Base-by-base conservation (phyloP, 805 yeast species). In the Starmerella sp. region DNA sequence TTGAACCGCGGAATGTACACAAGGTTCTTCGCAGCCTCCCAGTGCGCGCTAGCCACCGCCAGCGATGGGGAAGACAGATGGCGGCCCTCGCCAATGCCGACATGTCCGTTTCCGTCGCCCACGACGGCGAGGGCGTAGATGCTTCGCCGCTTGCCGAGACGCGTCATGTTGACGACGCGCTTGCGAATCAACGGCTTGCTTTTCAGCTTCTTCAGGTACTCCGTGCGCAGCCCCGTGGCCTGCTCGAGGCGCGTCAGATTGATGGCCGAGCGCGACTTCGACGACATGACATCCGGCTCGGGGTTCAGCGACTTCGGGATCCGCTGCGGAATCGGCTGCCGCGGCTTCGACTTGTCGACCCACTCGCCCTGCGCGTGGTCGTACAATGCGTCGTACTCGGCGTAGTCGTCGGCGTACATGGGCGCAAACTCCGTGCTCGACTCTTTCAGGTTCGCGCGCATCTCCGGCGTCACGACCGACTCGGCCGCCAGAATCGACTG, bases 61-160 rank as follows among this genome's bases (percentile, higher is more conserved):
- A 78, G 77, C 54, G 79, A 82, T 62, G 88, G 76, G 58, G 93
- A 91, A 3, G 49, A 46, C 48, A 54, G 59, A 44, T 55, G 52
- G 66, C 86, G 87, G 59, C 97, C 98, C 69, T 89, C 95, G 50
- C 97, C 98, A 49, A 90, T 74, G 38, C 97, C 97, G 57, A 93
- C 76, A 84, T 88, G 85, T 60, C 98, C 98, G 60, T 86, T 85
- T 54, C 82, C 78, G 70, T 93, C 95, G 48, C 98, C 98, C 14
- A 86, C 96, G 38, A 89, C 85, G 13, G 89, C 91, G 59, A 93
- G 70, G 0, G 89, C 84, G 70, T 86, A 91, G 68, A 81, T 83
- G 41, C 87, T 79, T 51, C 84, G 81, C 60, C 56, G 55, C 50
- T 62, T 62, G 13, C 65, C 66, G 38, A 62, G 51, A 41, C 88